phyloP scores from a whole-genome alignment of 129 eudicot genomes.

The Flaveria trinervia region DNA sequence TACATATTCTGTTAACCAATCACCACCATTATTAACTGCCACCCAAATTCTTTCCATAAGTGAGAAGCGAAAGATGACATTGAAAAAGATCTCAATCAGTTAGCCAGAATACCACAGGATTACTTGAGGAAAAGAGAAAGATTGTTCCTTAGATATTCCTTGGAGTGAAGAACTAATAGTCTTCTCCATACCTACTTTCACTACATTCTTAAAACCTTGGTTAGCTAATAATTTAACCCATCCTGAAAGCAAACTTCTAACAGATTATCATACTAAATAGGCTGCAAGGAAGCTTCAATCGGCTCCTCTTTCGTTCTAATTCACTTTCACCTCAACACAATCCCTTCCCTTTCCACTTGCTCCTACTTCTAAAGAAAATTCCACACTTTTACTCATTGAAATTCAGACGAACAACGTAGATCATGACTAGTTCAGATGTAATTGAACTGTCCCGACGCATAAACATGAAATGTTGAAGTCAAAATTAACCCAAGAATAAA shows the following conservation, averaged over 20 bases:
- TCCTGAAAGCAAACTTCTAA: background rate
- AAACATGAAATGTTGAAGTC: background rate
- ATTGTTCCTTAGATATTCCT: too few species aligned
- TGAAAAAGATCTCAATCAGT: background rate
- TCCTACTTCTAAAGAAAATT: background rate
- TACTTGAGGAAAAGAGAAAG: background rate
- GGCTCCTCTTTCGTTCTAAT: constrained; percentile 1
- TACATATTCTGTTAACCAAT: background rate
- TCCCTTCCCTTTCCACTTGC: background rate
- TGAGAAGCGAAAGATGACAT: background rate
- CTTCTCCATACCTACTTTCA: too few species aligned
- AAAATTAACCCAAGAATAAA: constrained; percentile 21
- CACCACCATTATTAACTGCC: background rate
- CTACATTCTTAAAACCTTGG: background rate
- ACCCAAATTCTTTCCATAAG: background rate
- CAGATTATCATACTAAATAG: background rate
- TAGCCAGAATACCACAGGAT: constrained; percentile 10
- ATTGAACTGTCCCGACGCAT: background rate
- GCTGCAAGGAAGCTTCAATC: background rate
- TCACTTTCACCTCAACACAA: background rate
- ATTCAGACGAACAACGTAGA: background rate
- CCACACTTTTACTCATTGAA: background rate
- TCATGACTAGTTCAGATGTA: background rate
- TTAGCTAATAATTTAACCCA: constrained; percentile 14
- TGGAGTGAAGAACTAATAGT: too few species aligned